Evolutionary conservation across 768 basidiomycete species (phyloP), one percentile per base, ranked within the genome.

Genomic region (Suillus placidus): DNA sequence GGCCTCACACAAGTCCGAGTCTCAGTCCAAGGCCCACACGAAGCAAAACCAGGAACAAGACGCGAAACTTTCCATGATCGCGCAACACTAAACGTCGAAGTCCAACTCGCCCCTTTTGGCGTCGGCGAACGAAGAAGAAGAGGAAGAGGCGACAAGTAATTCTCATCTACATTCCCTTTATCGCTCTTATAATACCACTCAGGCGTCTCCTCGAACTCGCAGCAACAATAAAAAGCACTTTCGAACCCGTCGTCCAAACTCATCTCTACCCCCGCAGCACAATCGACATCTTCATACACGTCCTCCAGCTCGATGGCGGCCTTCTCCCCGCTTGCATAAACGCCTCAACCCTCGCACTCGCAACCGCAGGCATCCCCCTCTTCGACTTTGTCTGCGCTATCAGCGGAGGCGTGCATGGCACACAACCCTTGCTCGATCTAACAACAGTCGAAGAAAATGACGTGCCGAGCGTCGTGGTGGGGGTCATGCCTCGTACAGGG

Each of bases 181-280:
- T 42, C 49, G 55, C 63, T 66, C 34, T 26, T 26, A 70, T 61
- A 61, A 56, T 64, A 65, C 60, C 49, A 57, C 52, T 40, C 69
- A 97, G 96, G 78, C 94, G 95, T 18, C 84, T 93, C 68, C 81
- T 92, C 67, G 97, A 99, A 79, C 83, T 97, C 68, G 92, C 91
- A 13, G 83, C 93, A 3, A 87, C 90, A 30, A 89, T 99, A 68
- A 93, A 94, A 79, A 89, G 93, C 37, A 99, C 97, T 0, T 99
- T 99, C 74, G 97, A 99, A 74, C 95, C 96, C 49, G 94, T 97
- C 63, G 87, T 99, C 30, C 92, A 95, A 74, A 91, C 92, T 8
- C 85, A 84, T 66, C 85, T 99, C 56, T 98, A 97, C 79, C 97
- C 97, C 26, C 89, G 97, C 58, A 93, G 93, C 40, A 90, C 95